Conservation (phyloP, 1,139 yeast genomes). For the Blastobotrys raffinosifermentans region DNA sequence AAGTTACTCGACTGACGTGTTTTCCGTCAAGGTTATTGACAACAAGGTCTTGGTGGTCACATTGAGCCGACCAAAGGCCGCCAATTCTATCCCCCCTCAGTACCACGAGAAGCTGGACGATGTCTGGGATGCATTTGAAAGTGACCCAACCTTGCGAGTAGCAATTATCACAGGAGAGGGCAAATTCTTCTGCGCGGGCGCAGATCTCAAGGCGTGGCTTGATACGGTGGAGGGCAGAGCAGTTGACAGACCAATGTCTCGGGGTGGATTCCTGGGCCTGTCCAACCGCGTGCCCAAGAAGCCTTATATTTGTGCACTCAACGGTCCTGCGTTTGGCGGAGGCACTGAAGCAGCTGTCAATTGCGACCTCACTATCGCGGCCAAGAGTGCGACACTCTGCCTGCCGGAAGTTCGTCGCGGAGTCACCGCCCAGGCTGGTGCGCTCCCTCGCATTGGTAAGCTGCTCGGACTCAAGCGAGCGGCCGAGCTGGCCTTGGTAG, state of each 20-base stretch:
- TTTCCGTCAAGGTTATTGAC: constrained; percentile 17
- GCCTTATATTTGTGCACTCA: constrained; percentile 31
- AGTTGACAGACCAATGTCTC: background rate
- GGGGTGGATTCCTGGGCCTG: constrained; percentile 29
- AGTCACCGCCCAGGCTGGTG: constrained; percentile 31
- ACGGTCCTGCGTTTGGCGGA: constrained; percentile 31
- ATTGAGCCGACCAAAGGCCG: constrained; percentile 20
- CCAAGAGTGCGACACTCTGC: constrained; percentile 22
- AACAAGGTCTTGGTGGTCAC: constrained; percentile 22
- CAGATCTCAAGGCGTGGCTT: constrained; percentile 28
- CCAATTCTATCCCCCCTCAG: constrained; percentile 21
- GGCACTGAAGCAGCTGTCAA: constrained; percentile 31
- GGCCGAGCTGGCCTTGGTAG: constrained; percentile 28
- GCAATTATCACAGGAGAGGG: constrained; percentile 31
- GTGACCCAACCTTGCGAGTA: constrained; percentile 22
- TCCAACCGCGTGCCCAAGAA: constrained; percentile 26
- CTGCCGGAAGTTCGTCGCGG: constrained; percentile 32
- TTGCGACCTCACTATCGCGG: constrained; percentile 31
- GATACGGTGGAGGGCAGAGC: constrained; percentile 7
- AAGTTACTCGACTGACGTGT: constrained; percentile 15
- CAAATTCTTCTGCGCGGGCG: constrained; percentile 30
- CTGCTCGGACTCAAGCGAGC: constrained; percentile 27
- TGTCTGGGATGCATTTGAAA: constrained; percentile 29
- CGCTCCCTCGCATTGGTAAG: constrained; percentile 29
- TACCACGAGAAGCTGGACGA: constrained; percentile 18